Percentiles rank a stretch among this genome's conserved stretches.
Conservation (phyloP, 345 rosid species). For the Raphanus sativus region DNA sequence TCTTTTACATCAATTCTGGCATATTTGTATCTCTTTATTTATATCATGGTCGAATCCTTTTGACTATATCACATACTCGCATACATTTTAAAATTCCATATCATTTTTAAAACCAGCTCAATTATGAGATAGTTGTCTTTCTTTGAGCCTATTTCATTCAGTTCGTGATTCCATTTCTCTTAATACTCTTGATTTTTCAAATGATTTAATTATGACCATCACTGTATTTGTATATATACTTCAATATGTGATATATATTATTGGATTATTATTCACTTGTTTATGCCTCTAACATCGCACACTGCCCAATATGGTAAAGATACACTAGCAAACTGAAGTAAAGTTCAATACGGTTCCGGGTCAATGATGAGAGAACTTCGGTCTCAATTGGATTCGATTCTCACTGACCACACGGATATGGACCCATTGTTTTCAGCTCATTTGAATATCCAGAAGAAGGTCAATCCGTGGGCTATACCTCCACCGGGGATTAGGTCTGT, state of each 20-base stretch:
- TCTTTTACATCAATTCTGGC: not conserved
- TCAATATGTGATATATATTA: not conserved
- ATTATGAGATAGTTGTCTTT: not conserved
- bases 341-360: no score
- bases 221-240: not conserved
- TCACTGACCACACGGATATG: no score
- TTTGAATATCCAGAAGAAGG: no score
- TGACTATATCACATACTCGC: not conserved
- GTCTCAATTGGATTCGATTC: no score
- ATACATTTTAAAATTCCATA: not conserved
- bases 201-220: not conserved
- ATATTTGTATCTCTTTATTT: not conserved
- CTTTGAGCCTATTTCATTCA: not conserved
- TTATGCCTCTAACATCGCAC: not conserved
- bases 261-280: not conserved
- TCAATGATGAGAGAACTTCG: no score
- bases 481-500: no score
- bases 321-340: not conserved
- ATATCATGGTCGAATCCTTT: not conserved
- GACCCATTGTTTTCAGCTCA: no score
- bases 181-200: not conserved
- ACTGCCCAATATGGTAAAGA: not conserved
- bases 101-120: not conserved
- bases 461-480: no score
- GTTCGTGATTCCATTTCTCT: not conserved